A percentile compares a stretch with the other conserved stretches of the same genome.
These are phyloP conservation scores for Apiospora rasikravindrae DNA, from an alignment of 2,329 filamentous ascomycete genomes.

Conservation along the genomic window DNA sequence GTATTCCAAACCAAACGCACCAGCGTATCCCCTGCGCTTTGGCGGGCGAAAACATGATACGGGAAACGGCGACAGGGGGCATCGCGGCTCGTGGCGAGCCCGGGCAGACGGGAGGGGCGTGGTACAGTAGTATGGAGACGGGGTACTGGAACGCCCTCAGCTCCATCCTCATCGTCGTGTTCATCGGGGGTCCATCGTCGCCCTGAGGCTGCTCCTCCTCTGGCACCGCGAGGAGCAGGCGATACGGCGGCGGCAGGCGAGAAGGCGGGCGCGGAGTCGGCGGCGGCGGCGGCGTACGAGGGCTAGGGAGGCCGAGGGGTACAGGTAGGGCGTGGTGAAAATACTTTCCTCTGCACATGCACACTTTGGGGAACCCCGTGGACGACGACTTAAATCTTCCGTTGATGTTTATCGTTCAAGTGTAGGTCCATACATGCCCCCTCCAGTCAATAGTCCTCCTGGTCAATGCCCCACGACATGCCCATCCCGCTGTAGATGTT, in stretches of 20 bases:
- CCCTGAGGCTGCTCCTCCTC: neutral
- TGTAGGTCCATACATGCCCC: neutral
- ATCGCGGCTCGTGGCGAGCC: no score
- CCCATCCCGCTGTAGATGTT: neutral
- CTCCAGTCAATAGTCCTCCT: neutral
- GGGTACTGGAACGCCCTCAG: neutral
- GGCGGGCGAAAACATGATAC: neutral
- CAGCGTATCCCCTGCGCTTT: no score
- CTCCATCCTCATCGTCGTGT: neutral
- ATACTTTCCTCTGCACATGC: no score
- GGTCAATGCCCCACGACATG: neutral
- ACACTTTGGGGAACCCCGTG: neutral
- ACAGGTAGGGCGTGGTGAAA: neutral
- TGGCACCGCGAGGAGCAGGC: neutral
- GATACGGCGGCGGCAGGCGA: neutral
- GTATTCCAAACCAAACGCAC: neutral
- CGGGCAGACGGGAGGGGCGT: neutral
- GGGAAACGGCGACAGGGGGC: neutral
- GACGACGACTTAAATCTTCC: neutral
- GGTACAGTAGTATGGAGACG: neutral
- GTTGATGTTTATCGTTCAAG: neutral
- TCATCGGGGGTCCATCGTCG: neutral
- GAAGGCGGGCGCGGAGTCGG: neutral
- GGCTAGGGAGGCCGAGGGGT: no score
- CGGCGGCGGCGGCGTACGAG: neutral